These are phyloP conservation scores for Cyberlindnera japonica DNA, from an alignment of 805 yeast genomes.

Conservation along the genomic window DNA sequence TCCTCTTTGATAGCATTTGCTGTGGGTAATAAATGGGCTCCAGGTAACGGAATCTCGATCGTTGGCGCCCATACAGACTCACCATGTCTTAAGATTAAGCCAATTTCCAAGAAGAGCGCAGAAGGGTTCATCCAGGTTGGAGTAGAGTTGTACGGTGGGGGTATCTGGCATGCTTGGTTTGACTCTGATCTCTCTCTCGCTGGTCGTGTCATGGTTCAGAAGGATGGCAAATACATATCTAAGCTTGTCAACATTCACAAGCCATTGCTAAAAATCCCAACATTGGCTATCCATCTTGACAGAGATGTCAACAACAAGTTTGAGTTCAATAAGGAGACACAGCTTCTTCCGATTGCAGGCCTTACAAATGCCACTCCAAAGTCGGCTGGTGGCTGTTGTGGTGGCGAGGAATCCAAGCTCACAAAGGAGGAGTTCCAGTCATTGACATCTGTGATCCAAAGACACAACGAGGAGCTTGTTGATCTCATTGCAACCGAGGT, in stretches of 20 bases:
- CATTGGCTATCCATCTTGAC: conserved; percentile 88
- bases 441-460: conserved; percentile 56
- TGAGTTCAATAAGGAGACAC: conserved; percentile 86
- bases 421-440: conserved; percentile 58
- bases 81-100: conserved; percentile 86
- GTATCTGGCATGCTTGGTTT: conserved; percentile 96
- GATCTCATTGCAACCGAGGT: conserved; percentile 66
- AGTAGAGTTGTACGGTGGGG: conserved; percentile 94
- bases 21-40: conserved; percentile 65
- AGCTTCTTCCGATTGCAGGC: conserved; percentile 84
- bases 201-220: conserved; percentile 77
- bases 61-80: conserved; percentile 97
- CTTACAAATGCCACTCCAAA: conserved; percentile 36
- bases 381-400: conserved; percentile 42
- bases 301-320: conserved; percentile 73
- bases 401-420: conserved; percentile 43
- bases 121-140: conserved; percentile 88
- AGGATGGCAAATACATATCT: conserved; percentile 51
- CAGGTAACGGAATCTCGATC: conserved; percentile 81
- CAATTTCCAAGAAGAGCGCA: conserved; percentile 62
- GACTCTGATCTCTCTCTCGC: conserved; percentile 91
- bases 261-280: conserved; percentile 88
- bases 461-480: conserved; percentile 75
- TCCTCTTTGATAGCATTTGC: conserved; percentile 87
- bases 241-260: conserved; percentile 73